These are phyloP conservation scores for Acanthamoeba quina DNA, from an alignment of 208 protist genomes.

Conservation along the genomic window DNA sequence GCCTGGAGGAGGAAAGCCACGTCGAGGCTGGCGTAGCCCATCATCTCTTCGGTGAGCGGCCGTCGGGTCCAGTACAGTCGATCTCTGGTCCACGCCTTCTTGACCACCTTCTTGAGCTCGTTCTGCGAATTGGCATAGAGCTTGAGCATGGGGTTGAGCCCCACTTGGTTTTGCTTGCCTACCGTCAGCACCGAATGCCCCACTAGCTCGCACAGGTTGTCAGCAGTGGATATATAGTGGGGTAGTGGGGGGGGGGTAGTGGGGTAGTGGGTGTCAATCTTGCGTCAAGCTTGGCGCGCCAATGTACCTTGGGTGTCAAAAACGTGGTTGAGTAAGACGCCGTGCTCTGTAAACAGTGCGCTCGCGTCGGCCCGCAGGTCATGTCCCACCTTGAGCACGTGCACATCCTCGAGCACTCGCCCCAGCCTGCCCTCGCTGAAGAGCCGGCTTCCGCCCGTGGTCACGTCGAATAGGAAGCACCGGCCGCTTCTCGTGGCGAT, in stretches of 20 bases:
- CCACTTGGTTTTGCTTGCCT: neutral
- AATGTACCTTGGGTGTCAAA: slow-evolving; percentile 22
- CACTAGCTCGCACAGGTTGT: neutral
- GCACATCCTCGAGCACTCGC: neutral
- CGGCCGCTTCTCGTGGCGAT: neutral
- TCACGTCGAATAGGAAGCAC: neutral
- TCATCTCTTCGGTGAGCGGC: neutral
- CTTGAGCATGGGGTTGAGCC: neutral
- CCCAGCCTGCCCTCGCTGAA: neutral
- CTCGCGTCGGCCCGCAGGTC: slow-evolving; percentile 17
- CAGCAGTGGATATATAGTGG: neutral
- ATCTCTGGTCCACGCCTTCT: neutral
- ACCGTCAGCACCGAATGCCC: neutral
- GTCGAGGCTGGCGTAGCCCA: neutral
- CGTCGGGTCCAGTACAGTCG: neutral
- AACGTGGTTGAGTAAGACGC: slow-evolving; percentile 40
- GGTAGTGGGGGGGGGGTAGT: neutral
- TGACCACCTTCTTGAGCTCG: neutral
- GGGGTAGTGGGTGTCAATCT: too few relatives aligned
- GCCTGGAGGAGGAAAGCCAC: neutral
- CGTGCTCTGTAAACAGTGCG: neutral
- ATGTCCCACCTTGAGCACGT: slow-evolving; percentile 69
- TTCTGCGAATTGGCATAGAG: neutral
- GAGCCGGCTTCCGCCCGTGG: neutral
- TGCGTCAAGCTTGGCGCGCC: neutral